Percentiles rank a stretch among this genome's conserved stretches.
These are phyloP conservation scores for Omphalotus olearius DNA, from an alignment of 1,284 basidiomycete genomes.

Conservation along the genomic window DNA sequence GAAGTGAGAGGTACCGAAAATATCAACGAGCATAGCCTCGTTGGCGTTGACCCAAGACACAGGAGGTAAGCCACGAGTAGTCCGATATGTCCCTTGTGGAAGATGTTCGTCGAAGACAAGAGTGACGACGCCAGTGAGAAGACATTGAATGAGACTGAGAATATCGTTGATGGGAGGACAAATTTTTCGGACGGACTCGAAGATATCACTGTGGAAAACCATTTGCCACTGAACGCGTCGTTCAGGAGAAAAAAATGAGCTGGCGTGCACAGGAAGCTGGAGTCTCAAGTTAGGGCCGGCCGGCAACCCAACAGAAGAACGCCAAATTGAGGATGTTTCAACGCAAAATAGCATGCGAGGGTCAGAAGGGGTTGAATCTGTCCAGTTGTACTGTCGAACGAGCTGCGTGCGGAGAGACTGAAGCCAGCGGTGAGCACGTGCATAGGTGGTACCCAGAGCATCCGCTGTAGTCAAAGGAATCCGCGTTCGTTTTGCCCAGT, in stretches of 20 bases:
- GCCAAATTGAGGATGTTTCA: constrained; percentile 72
- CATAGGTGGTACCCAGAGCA: constrained; percentile 72
- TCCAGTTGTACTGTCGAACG: constrained; percentile 64
- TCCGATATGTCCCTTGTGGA: constrained; percentile 61
- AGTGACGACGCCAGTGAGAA: constrained; percentile 76
- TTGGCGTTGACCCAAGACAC: constrained; percentile 69
- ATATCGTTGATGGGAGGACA: constrained; percentile 75
- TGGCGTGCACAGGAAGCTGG: constrained; percentile 70
- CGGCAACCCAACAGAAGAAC: constrained; percentile 66
- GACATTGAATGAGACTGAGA: constrained; percentile 71
- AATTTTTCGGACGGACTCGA: constrained; percentile 73
- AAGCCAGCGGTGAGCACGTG: constrained; percentile 72
- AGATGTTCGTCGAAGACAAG: constrained; percentile 70
- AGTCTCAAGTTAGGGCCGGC: constrained; percentile 69
- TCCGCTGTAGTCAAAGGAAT: constrained; percentile 79
- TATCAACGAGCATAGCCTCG: constrained; percentile 57
- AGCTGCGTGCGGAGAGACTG: constrained; percentile 56
- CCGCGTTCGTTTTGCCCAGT: constrained; percentile 70
- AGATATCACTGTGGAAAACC: constrained; percentile 81
- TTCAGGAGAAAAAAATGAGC: constrained; percentile 79
- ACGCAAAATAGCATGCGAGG: constrained; percentile 71
- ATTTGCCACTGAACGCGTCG: constrained; percentile 82
- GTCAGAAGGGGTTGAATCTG: constrained; percentile 55
- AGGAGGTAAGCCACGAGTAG: constrained; percentile 73
- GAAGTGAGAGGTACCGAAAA: constrained; percentile 70